Evolutionary conservation across 306 rosid species (phyloP).

Genomic region (Pterocarpus santalinus): DNA sequence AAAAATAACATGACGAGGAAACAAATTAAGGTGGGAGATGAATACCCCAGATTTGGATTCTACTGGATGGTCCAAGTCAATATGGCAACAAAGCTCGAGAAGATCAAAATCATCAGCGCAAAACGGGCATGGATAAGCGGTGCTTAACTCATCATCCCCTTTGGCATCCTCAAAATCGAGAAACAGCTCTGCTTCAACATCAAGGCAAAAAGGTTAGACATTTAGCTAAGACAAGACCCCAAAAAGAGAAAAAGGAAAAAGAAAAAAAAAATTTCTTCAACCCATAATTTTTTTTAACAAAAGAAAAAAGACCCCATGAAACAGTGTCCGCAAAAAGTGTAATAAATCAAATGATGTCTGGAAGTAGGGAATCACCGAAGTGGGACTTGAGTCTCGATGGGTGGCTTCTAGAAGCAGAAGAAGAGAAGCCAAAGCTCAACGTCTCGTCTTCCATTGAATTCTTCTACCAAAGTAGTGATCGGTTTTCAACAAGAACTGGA

Average conservation of each 20-base stretch:
- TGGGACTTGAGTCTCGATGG: constrained; percentile 60
- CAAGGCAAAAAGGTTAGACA: constrained; percentile 18
- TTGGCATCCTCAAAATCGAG: constrained; percentile 72
- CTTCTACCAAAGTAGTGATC: background rate
- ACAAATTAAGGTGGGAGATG: background rate
- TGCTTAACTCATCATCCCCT: constrained; percentile 62
- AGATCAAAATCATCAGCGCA: constrained; percentile 75
- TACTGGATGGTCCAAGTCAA: constrained; percentile 70
- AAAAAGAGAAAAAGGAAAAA: background rate
- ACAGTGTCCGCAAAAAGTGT: background rate
- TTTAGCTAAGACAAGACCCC: constrained; percentile 22
- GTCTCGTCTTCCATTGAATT: constrained; percentile 65
- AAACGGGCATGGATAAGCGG: constrained; percentile 72
- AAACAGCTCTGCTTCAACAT: constrained; percentile 57
- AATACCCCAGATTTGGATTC: constrained; percentile 71
- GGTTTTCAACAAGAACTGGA: background rate
- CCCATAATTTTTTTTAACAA: no score
- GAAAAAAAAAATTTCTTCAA: background rate
- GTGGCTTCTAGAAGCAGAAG: constrained; percentile 53
- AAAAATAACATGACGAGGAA: background rate
- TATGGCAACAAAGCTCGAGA: constrained; percentile 68
- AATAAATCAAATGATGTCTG: background rate
- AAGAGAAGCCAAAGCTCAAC: constrained; percentile 56
- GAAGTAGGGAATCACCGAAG: constrained; percentile 56
- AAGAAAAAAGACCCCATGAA: no score